phyloP scores from a whole-genome alignment of 2,329 filamentous ascomycete species.

The Botrytis hyacinthi region DNA sequence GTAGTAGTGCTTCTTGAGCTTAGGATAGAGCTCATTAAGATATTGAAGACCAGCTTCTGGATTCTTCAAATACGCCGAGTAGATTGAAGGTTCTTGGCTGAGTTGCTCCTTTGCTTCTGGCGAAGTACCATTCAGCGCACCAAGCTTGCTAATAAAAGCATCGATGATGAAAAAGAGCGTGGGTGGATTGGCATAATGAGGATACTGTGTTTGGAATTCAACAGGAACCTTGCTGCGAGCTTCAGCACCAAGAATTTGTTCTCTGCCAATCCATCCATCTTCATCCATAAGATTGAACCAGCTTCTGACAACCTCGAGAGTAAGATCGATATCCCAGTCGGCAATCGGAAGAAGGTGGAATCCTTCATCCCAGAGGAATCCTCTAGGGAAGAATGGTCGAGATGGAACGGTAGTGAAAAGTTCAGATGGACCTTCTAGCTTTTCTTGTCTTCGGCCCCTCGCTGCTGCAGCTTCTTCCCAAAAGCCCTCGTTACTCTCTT shows the following conservation, averaged over 20 bases:
- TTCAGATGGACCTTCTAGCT: conserved; percentile 77
- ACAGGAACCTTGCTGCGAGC: conserved; percentile 90
- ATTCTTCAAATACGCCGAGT: conserved; percentile 65
- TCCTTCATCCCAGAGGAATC: conserved; percentile 97
- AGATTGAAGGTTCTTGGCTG: conserved; percentile 47
- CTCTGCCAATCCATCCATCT: conserved; percentile 94
- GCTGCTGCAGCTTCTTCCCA: conserved; percentile 90
- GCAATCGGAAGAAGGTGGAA: conserved; percentile 90
- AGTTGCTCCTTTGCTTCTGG: conserved; percentile 46
- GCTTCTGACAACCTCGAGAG: conserved; percentile 83
- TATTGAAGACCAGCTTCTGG: conserved; percentile 66
- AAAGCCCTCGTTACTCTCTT: conserved; percentile 92
- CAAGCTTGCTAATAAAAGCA: conserved; percentile 75
- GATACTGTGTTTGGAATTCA: conserved; percentile 94
- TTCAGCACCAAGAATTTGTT: conserved; percentile 90
- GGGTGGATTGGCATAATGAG: conserved; percentile 95
- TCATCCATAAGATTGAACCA: conserved; percentile 97
- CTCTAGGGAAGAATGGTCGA: conserved; percentile 90
- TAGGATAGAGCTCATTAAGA: conserved; percentile 75
- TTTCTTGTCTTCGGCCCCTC: conserved; percentile 63
- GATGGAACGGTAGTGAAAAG: conserved; percentile 91
- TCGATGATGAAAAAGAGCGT: conserved; percentile 90
- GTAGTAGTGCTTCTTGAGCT: conserved; percentile 83
- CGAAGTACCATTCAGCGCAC: conserved; percentile 50
- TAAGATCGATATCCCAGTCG: conserved; percentile 91